Evolutionary conservation across 2,329 filamentous ascomycete species (phyloP).

Genomic region (Arthrinium phaeospermum): DNA sequence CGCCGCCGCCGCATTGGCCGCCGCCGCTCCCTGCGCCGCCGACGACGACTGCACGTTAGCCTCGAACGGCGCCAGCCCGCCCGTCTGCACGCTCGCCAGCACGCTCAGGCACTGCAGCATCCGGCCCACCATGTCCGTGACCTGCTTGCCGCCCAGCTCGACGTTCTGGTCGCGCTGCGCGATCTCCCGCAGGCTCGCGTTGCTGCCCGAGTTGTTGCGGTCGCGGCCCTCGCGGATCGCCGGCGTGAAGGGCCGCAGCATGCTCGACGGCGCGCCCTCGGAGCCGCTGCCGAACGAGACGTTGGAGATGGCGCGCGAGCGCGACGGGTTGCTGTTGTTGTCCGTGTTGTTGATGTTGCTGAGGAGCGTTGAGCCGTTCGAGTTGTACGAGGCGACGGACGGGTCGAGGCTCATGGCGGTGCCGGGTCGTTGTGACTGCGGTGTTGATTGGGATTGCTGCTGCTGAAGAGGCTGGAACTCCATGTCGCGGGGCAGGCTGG

Average conservation of each 20-base stretch:
- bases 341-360: conserved; percentile 59
- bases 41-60: conserved; percentile 21
- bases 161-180: conserved; percentile 61
- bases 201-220: conserved; percentile 23
- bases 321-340: conserved; percentile 51
- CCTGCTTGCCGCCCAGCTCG: conserved; percentile 70
- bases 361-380: conserved; percentile 79
- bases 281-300: conserved; percentile 67
- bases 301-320: conserved; percentile 85
- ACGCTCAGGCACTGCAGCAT: conserved; percentile 98
- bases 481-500: conserved; percentile 22
- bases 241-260: conserved; percentile 58
- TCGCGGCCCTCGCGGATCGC: not conserved
- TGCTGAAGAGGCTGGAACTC: not conserved
- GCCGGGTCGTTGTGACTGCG: conserved; percentile 60
- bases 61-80: conserved; percentile 22
- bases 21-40: conserved; percentile 25
- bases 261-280: conserved; percentile 42
- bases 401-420: conserved; percentile 79
- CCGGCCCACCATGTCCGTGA: conserved; percentile 91
- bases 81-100: conserved; percentile 70
- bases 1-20: conserved; percentile 40
- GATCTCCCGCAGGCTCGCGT: conserved; percentile 30
- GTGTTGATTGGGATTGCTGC: conserved; percentile 48
- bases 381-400: conserved; percentile 78